These are phyloP conservation scores for Colletotrichum higginsianum DNA, from an alignment of 2,329 filamentous ascomycete genomes.

Conservation along the genomic window DNA sequence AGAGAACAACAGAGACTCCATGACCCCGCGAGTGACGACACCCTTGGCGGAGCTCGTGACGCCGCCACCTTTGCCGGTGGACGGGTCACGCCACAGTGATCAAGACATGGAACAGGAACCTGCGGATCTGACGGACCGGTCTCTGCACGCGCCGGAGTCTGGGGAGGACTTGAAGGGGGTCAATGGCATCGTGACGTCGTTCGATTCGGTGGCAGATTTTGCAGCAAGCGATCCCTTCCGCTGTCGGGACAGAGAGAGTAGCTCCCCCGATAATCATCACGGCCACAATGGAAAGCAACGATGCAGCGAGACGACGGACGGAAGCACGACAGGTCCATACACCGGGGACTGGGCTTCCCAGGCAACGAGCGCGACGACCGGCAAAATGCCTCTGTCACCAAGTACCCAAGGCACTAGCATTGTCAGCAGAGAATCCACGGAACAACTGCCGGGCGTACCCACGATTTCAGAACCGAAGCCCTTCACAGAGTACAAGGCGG, in stretches of 20 bases:
- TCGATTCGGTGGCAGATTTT: constrained; percentile 64
- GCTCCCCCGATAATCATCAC: constrained; percentile 54
- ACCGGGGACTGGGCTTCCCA: constrained; percentile 75
- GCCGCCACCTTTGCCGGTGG: constrained; percentile 41
- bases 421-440: constrained; percentile 71
- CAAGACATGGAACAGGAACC: constrained; percentile 48
- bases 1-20: constrained; percentile 29
- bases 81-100: constrained; percentile 45
- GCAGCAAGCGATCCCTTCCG: constrained; percentile 66
- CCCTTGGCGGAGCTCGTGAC: constrained; percentile 39
- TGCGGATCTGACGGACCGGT: constrained; percentile 49
- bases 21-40: constrained; percentile 38
- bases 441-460: constrained; percentile 63
- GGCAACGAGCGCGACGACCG: constrained; percentile 74
- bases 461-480: constrained; percentile 57
- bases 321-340: constrained; percentile 67
- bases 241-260: constrained; percentile 51
- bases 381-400: constrained; percentile 75
- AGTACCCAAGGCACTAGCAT: constrained; percentile 78
- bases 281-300: constrained; percentile 65
- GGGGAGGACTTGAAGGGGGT: constrained; percentile 57
- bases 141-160: constrained; percentile 51
- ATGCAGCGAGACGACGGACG: constrained; percentile 74
- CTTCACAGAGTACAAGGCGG: constrained; percentile 42
- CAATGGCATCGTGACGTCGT: constrained; percentile 61